Evolutionary conservation across 352 stramenopile species (phyloP).

Genomic region (Phytopythium delawarense): DNA sequence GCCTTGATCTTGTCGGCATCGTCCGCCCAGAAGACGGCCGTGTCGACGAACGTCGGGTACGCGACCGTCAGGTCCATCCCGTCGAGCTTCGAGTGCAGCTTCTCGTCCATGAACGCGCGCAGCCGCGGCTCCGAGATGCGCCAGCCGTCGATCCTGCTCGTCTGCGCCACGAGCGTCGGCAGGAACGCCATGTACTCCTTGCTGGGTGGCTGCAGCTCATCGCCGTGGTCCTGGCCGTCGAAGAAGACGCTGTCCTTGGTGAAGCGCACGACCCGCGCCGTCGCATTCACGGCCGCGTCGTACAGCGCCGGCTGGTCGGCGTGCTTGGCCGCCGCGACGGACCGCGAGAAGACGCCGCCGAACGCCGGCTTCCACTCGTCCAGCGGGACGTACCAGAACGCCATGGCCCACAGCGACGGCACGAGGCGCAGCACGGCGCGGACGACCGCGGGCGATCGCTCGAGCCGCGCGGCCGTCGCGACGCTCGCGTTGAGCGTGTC

Average conservation of each 20-base stretch:
- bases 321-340: slow-evolving; percentile 25
- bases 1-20: slow-evolving; percentile 27
- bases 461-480: slow-evolving; percentile 10
- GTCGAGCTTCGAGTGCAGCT: slow-evolving; percentile 52
- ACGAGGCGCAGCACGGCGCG: slow-evolving; percentile 26
- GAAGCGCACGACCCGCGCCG: slow-evolving; percentile 53
- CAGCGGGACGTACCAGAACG: slow-evolving; percentile 49
- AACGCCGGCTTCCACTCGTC: slow-evolving; percentile 31
- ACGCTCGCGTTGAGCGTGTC: slow-evolving; percentile 31
- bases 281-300: slow-evolving; percentile 39
- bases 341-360: slow-evolving; percentile 21
- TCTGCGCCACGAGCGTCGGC: slow-evolving; percentile 27
- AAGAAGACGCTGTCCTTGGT: slow-evolving; percentile 65
- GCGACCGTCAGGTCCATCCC: slow-evolving; percentile 44
- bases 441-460: slow-evolving; percentile 25
- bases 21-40: slow-evolving; percentile 33
- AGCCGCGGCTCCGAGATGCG: slow-evolving; percentile 30
- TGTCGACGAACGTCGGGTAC: slow-evolving; percentile 53
- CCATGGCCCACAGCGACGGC: slow-evolving; percentile 43
- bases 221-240: slow-evolving; percentile 22
- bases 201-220: slow-evolving; percentile 16
- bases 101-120: slow-evolving; percentile 46
- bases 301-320: slow-evolving; percentile 14
- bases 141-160: slow-evolving; percentile 23
- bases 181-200: slow-evolving; percentile 34